Conservation (phyloP, 495 filamentous ascomycete species). For the Xylaria flabelliformis region DNA sequence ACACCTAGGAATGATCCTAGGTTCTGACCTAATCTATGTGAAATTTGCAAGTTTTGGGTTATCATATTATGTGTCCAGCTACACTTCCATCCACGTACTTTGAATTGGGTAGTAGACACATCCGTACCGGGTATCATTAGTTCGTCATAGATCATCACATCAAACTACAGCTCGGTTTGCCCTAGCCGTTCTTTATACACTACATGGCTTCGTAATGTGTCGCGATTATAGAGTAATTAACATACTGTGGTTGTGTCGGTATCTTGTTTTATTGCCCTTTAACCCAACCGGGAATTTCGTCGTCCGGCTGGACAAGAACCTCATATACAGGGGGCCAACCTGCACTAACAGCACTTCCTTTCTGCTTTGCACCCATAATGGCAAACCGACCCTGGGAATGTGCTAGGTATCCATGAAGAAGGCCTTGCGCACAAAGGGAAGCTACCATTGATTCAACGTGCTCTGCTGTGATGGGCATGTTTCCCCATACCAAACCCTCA, state of each 20-base stretch:
- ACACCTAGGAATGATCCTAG: not conserved
- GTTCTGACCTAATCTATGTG: not conserved
- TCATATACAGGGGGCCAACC: conserved; percentile 50
- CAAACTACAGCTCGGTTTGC: not conserved
- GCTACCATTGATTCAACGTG: conserved; percentile 81
- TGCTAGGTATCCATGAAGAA: conserved; percentile 88
- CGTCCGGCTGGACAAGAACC: conserved; percentile 27
- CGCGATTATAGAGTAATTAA: not conserved
- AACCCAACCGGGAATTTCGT: conserved; percentile 32
- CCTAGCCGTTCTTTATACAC: not conserved
- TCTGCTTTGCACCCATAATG: conserved; percentile 76
- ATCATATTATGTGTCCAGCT: not conserved
- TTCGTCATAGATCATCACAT: not conserved
- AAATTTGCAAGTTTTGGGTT: not conserved
- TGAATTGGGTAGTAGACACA: not conserved
- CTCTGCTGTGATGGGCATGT: conserved; percentile 60
- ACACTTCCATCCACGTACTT: not conserved
- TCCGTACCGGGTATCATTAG: conserved; percentile 4
- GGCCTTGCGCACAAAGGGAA: conserved; percentile 77
- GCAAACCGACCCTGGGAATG: conserved; percentile 78
- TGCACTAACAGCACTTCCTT: conserved; percentile 52
- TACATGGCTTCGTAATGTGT: not conserved
- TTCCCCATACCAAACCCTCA: conserved; percentile 58
- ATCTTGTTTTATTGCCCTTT: conserved; percentile 17
- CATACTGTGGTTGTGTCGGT: not conserved